phyloP scores from a whole-genome alignment of 495 filamentous ascomycete species.

The Tuber aestivum region DNA sequence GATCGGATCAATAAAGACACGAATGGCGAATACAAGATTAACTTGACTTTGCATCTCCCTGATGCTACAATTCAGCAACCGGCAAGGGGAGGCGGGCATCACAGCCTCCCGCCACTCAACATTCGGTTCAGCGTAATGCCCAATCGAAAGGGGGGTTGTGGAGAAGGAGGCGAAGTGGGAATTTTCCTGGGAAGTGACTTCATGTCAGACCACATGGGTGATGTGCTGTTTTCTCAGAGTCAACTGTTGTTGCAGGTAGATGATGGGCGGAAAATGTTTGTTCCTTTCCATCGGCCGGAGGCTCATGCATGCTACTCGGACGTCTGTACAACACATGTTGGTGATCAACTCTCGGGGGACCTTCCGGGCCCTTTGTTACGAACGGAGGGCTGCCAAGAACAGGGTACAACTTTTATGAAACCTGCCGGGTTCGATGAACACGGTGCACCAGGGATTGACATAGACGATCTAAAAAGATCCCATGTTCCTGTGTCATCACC shows the following conservation, averaged over 20 bases:
- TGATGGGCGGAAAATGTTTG: slow-evolving; percentile 78
- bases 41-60: slow-evolving; percentile 76
- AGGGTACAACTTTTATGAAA: slow-evolving; percentile 5
- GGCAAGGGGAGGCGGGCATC: slow-evolving; percentile 58
- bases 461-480: slow-evolving; percentile 16
- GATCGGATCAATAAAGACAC: slow-evolving; percentile 59
- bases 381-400: neutral
- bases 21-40: slow-evolving; percentile 60
- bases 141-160: slow-evolving; percentile 46
- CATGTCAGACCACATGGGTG: slow-evolving; percentile 77
- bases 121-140: slow-evolving; percentile 66
- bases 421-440: slow-evolving; percentile 11
- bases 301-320: slow-evolving; percentile 72
- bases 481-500: slow-evolving; percentile 37
- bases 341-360: slow-evolving; percentile 24
- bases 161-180: slow-evolving; percentile 51
- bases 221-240: slow-evolving; percentile 87
- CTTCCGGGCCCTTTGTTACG: slow-evolving; percentile 16
- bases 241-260: slow-evolving; percentile 79
- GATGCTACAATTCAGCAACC: slow-evolving; percentile 78
- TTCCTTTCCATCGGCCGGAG: slow-evolving; percentile 91
- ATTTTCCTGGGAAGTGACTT: slow-evolving; percentile 84
- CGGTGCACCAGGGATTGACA: slow-evolving; percentile 11
- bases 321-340: slow-evolving; percentile 51
- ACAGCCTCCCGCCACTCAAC: slow-evolving; percentile 72